Percentiles rank a stretch among this genome's conserved stretches.
These are phyloP conservation scores for Trichoderma guizhouense DNA, from an alignment of 2,329 filamentous ascomycete genomes.

Conservation along the genomic window DNA sequence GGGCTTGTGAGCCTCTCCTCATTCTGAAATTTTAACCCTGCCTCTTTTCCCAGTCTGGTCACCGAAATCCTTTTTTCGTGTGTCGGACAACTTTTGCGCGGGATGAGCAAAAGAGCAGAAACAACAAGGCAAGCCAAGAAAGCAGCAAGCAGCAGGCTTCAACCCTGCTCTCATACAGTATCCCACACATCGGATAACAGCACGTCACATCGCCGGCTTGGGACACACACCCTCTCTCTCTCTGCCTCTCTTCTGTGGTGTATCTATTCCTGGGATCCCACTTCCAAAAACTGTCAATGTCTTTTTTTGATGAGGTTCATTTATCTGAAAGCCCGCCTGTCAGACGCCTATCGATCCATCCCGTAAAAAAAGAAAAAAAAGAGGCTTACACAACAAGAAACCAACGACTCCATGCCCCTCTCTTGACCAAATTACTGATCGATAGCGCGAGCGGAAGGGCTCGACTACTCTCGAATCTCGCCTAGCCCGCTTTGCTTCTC, in stretches of 20 bases:
- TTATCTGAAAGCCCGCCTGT: neutral
- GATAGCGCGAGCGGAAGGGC: neutral
- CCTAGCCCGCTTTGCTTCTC: neutral
- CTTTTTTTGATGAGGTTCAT: neutral
- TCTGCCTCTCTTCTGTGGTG: neutral
- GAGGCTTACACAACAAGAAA: neutral
- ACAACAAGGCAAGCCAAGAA: neutral
- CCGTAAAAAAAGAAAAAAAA: neutral
- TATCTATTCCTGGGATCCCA: neutral
- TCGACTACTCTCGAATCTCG: neutral
- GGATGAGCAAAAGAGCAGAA: neutral
- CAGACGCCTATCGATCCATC: slow-evolving; percentile 17
- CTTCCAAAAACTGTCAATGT: neutral
- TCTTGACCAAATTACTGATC: neutral
- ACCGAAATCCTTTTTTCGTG: neutral
- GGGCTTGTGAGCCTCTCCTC: neutral
- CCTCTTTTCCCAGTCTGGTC: neutral
- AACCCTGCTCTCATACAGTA: neutral
- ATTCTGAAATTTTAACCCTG: neutral
- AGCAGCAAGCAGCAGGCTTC: neutral
- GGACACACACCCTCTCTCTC: neutral
- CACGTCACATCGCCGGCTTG: slow-evolving; percentile 3
- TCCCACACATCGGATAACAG: neutral
- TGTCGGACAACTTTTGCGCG: neutral
- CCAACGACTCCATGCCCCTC: neutral